phyloP scores from a whole-genome alignment of 2,329 filamentous ascomycete species.

The Fusarium sp. region DNA sequence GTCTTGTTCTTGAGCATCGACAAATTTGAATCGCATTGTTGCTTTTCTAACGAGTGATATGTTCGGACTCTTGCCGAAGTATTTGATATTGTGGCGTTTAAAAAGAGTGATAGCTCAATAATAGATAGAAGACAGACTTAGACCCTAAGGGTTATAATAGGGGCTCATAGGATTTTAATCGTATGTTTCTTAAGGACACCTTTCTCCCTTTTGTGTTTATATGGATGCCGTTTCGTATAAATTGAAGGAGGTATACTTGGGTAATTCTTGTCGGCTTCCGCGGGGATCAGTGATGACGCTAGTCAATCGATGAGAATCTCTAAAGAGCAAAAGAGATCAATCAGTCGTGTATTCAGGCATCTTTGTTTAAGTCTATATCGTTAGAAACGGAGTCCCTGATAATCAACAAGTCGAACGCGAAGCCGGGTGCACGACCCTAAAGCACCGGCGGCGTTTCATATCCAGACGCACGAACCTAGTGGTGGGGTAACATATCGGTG shows the following conservation, averaged over 20 bases:
- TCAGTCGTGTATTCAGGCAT: neutral
- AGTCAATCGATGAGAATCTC: neutral
- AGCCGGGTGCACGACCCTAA: neutral
- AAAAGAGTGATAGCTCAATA: neutral
- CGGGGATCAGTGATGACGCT: neutral
- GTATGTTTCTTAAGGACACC: neutral
- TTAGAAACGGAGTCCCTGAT: too few species aligned
- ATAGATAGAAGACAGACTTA: neutral
- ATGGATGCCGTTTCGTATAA: neutral
- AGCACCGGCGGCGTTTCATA: neutral
- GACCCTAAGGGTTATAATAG: too few species aligned
- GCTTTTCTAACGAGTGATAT: neutral
- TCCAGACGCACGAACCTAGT: neutral
- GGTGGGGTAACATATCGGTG: slow-evolving; percentile 1
- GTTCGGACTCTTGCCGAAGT: neutral
- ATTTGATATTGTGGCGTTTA: neutral
- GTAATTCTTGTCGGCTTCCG: neutral
- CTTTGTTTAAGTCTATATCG: neutral
- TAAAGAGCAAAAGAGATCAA: neutral
- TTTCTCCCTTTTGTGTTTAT: neutral
- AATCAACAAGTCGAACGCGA: too few species aligned
- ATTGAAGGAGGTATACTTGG: neutral
- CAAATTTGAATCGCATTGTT: neutral
- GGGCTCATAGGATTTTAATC: too few species aligned
- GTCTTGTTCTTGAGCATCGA: neutral